Base-by-base conservation (phyloP, 768 basidiomycete species). In the Antrodiella citrinella region DNA sequence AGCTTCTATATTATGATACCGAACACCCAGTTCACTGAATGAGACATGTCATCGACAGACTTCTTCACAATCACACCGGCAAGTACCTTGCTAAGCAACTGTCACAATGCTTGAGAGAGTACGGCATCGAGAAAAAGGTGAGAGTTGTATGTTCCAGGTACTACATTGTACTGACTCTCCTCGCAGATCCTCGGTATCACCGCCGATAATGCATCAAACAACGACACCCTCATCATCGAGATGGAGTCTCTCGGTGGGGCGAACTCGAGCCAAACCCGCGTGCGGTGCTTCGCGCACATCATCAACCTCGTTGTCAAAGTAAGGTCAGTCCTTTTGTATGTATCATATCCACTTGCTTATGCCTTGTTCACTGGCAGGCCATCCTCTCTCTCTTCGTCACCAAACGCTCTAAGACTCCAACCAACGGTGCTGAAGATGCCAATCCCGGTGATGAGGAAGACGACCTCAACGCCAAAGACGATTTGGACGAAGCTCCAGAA, bases 141-240 rank as follows among this genome's bases (percentile, higher is more conserved):
- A n/a, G n/a, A n/a, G n/a, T n/a, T n/a, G n/a, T n/a, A n/a, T n/a
- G n/a, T n/a, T n/a, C n/a, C n/a, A n/a, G n/a, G n/a, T n/a, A n/a
- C n/a, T n/a, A n/a, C n/a, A n/a, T n/a, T n/a, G n/a, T n/a, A n/a
- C n/a, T n/a, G n/a, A n/a, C n/a, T n/a, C n/a, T n/a, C n/a, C n/a
- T n/a, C n/a, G 10, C 68, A 63, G 67, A 54, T 70, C 13, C 57
- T 72, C 2, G 56, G 62, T 10, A 48, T 72, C 2, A 70, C 63
- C 2, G 65, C 60, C 35, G 65, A 74, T 51, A 73, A 73, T 54
- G 68, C 68, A 2, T 55, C n/a, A n/a, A n/a, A n/a, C n/a, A n/a
- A n/a, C n/a, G n/a, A n/a, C n/a, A n/a, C n/a, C n/a, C n/a, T n/a
- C n/a, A n/a, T n/a, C n/a, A n/a, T n/a, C n/a, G n/a, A n/a, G n/a